Evolutionary conservation across 345 rosid species (phyloP).

Genomic region (Populus alba): DNA sequence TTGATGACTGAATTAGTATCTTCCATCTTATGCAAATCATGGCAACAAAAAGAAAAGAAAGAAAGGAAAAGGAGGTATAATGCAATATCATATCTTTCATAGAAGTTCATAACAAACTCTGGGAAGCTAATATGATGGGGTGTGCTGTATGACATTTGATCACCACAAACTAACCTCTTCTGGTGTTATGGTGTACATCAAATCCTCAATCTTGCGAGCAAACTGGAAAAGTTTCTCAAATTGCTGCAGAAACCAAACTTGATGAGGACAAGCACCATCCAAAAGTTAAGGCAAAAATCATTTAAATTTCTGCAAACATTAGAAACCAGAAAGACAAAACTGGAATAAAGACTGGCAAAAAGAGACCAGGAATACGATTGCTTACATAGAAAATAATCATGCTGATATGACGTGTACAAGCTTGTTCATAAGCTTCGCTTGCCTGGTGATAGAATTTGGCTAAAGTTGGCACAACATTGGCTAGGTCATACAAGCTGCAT

Average conservation of each 20-base stretch:
- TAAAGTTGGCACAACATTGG: slow-evolving; percentile 90
- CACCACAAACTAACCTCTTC: slow-evolving; percentile 70
- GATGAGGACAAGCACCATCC: slow-evolving; percentile 12
- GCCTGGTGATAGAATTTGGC: slow-evolving; percentile 99
- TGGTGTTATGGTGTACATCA: slow-evolving; percentile 88
- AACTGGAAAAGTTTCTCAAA: slow-evolving; percentile 92
- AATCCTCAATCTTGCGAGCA: slow-evolving; percentile 84
- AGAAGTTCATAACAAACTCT: not conserved
- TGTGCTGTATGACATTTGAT: not conserved
- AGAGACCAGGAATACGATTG: slow-evolving; percentile 9
- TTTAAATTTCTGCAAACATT: not conserved
- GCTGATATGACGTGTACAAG: slow-evolving; percentile 94
- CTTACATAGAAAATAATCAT: slow-evolving; percentile 92
- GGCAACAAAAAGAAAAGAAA: not conserved
- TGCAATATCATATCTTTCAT: not conserved
- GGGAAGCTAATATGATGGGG: not conserved
- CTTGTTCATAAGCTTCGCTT: slow-evolving; percentile 96
- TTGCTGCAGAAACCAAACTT: slow-evolving; percentile 55
- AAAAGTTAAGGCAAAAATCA: not conserved
- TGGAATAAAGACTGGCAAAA: not conserved
- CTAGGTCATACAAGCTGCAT: slow-evolving; percentile 91
- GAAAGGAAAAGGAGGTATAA: not conserved
- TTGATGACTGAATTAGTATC: not conserved
- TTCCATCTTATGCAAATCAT: not conserved
- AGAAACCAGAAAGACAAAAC: not conserved